Percentiles rank a stretch among this genome's conserved stretches.
phyloP scores from a whole-genome alignment of 345 rosid genomes.

The Salix udensis region DNA sequence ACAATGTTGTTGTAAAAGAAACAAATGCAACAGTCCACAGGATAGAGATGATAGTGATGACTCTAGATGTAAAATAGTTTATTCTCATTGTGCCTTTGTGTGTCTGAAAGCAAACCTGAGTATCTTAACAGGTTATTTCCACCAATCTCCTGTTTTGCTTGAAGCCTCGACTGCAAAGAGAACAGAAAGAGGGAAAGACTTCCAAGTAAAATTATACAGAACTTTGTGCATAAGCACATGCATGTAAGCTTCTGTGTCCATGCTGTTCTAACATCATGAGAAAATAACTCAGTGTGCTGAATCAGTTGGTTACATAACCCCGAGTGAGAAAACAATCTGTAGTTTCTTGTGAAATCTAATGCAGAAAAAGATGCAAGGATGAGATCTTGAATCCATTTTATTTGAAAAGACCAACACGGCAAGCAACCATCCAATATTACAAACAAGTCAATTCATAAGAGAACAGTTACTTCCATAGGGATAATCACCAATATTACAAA shows the following conservation, averaged over 20 bases:
- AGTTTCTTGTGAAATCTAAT: not conserved
- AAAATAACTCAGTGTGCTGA: not conserved
- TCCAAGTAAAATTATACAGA: not conserved
- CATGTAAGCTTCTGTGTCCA: not conserved
- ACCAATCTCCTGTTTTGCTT: slow-evolving; percentile 72
- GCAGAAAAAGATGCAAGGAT: too few relatives aligned
- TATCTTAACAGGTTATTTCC: slow-evolving; percentile 53
- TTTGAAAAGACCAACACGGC: too few relatives aligned
- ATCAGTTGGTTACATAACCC: not conserved
- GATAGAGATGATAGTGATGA: too few relatives aligned
- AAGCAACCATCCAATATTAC: not conserved
- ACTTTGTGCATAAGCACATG: not conserved
- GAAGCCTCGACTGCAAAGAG: slow-evolving; percentile 58
- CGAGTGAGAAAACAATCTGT: not conserved
- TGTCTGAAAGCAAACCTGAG: slow-evolving; percentile 38
- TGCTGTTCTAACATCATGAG: not conserved
- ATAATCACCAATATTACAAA: not conserved
- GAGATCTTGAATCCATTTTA: too few relatives aligned
- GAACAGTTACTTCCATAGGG: not conserved
- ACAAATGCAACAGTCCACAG: too few relatives aligned
- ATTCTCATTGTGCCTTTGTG: not conserved
- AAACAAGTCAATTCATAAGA: not conserved
- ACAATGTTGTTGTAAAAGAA: too few relatives aligned
- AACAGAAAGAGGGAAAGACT: slow-evolving; percentile 11
- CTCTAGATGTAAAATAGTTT: too few relatives aligned